A percentile compares a stretch with the other conserved stretches of the same genome.
Conservation (phyloP, 2,329 filamentous ascomycete species). For the Hypoxylon sp. region DNA sequence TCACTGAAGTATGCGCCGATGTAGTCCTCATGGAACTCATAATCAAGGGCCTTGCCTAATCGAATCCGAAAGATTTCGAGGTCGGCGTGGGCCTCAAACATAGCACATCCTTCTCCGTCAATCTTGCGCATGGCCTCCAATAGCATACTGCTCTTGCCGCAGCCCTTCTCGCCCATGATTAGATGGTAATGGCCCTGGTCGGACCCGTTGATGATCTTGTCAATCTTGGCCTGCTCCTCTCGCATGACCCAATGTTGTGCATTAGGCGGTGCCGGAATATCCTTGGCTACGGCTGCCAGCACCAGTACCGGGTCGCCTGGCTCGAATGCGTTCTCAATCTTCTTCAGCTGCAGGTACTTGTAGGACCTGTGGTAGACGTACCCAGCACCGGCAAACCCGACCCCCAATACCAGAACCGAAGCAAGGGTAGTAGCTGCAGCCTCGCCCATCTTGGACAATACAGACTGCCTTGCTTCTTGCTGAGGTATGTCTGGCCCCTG, state of each 20-base stretch:
- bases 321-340: slow-evolving; percentile 92
- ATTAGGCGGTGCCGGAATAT: slow-evolving; percentile 60
- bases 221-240: slow-evolving; percentile 83
- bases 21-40: slow-evolving; percentile 97
- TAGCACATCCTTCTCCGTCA: slow-evolving; percentile 87
- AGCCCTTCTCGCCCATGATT: slow-evolving; percentile 94
- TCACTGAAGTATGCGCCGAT: slow-evolving; percentile 97
- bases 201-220: slow-evolving; percentile 82
- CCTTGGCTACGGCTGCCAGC: slow-evolving; percentile 75
- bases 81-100: slow-evolving; percentile 97
- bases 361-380: slow-evolving; percentile 86
- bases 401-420: slow-evolving; percentile 77
- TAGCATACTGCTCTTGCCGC: slow-evolving; percentile 96
- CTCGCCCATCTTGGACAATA: slow-evolving; percentile 75
- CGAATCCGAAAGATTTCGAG: slow-evolving; percentile 94
- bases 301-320: slow-evolving; percentile 92
- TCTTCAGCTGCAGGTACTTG: slow-evolving; percentile 89
- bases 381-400: slow-evolving; percentile 73
- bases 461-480: slow-evolving; percentile 46
- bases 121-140: slow-evolving; percentile 94
- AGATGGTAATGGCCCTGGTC: slow-evolving; percentile 88
- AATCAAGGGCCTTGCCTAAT: slow-evolving; percentile 93
- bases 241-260: slow-evolving; percentile 82
- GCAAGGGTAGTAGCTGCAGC: slow-evolving; percentile 80
- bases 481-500: slow-evolving; percentile 19